phyloP scores from a whole-genome alignment of 2,329 filamentous ascomycete genomes.

The Arthrobotrys pseudoclavata region DNA sequence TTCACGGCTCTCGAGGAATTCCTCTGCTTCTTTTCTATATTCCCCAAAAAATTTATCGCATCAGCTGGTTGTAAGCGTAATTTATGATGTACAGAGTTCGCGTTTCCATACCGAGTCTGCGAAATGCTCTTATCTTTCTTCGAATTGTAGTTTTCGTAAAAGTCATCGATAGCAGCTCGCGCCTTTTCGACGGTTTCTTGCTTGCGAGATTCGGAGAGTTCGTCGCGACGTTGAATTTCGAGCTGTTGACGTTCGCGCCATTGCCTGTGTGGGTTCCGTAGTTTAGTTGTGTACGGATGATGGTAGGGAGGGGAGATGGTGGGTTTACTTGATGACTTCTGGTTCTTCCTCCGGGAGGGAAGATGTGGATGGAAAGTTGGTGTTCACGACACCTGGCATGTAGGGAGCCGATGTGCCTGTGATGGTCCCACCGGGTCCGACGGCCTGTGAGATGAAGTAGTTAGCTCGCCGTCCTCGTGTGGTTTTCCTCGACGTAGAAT shows the following conservation, averaged over 20 bases:
- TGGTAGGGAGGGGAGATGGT: not conserved
- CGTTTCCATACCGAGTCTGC: conserved; percentile 73
- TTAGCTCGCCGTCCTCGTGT: conserved; percentile 4
- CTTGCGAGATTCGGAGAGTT: conserved; percentile 85
- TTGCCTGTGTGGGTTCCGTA: conserved; percentile 69
- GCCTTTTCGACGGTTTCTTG: conserved; percentile 88
- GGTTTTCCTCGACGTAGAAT: not conserved
- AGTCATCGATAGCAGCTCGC: conserved; percentile 95
- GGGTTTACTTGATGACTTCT: conserved; percentile 78
- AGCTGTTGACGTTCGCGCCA: conserved; percentile 93
- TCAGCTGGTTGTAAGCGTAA: not conserved
- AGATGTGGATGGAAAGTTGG: conserved; percentile 67
- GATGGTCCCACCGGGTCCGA: conserved; percentile 82
- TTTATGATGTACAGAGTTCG: not conserved
- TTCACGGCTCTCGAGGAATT: conserved; percentile 88
- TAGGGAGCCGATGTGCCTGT: conserved; percentile 77
- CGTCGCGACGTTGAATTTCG: conserved; percentile 83
- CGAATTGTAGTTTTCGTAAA: conserved; percentile 99
- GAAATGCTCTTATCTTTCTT: conserved; percentile 95
- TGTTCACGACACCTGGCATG: conserved; percentile 69
- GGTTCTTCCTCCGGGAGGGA: conserved; percentile 81
- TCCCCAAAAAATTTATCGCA: conserved; percentile 6
- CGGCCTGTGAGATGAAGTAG: conserved; percentile 69
- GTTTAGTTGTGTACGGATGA: not conserved
- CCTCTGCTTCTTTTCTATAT: conserved; percentile 83